Base-by-base conservation (phyloP, 257 asterid genomes). In the Datura wrightii region DNA sequence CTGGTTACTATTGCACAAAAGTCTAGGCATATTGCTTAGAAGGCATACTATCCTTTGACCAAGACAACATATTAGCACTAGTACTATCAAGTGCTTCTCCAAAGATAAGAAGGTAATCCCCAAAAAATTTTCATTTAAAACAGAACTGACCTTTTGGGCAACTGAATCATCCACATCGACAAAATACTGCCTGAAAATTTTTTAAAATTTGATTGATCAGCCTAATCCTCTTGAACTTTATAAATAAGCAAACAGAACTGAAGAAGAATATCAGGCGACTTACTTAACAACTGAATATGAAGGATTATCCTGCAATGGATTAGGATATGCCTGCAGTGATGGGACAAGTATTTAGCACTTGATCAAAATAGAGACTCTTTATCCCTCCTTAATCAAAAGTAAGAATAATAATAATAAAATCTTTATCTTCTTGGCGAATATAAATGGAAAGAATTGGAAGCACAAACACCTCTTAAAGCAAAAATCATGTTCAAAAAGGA, bases 221-320 rank as follows among this genome's bases (percentile, higher is more conserved):
- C 31, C 3, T 52, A 31, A 50, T 76, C 31, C 44, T 50, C 62
- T 50, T 24, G 81, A 54, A 74, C 60, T 74, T 11, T 13, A 24
- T 74, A 48, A 34, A 48, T 24, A 76, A 76, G 8, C 42, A 74
- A 74, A 37, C 46, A 50, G 19, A 31, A 50, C 8, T 16, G 39
- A 62, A 78, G 44, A 8, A n/a, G 60, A 41, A 84, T 46, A 36
- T 79, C 14, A 41, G 82, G 62, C 5, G 70, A 88, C 91, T 70
- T 89, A 92, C 99, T 88, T 91, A 54, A 96, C 98, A 60, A 91
- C 97, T 60, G 98, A 89, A 85, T 94, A 96, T 50, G 99, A 97
- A 80, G 90, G 94, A 88, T 94, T 93, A 89, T 94, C 89, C 90
- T 92, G 94, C 90, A 96, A 87, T 2, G 98, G 99, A 86, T 96